Evolutionary conservation across 139 green algal species (phyloP).

Genomic region (Coelastrella sp.): DNA sequence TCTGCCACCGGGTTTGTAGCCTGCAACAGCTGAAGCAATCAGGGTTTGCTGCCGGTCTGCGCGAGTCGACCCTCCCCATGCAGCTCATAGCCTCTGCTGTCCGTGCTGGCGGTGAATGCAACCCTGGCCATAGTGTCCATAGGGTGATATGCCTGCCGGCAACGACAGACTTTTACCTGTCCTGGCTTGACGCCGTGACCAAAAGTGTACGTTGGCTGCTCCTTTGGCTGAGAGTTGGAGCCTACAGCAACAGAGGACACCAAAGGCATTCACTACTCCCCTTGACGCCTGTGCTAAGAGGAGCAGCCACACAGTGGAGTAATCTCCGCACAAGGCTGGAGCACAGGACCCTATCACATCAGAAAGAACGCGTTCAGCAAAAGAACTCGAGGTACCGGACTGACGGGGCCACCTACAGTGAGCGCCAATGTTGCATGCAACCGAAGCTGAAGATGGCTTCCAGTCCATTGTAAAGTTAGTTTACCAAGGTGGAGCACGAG

Average conservation of each 20-base stretch:
- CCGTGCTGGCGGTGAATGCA: too few species aligned
- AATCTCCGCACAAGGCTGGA: too few species aligned
- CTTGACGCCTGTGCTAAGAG: too few species aligned
- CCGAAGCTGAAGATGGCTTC: not conserved
- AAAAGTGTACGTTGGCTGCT: constrained; percentile 2
- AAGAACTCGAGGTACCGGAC: not conserved
- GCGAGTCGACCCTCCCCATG: too few species aligned
- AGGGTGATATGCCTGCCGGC: not conserved
- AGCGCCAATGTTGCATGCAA: not conserved
- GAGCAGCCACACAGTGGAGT: too few species aligned
- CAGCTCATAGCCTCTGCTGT: too few species aligned
- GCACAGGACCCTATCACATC: too few species aligned
- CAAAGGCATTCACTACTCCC: too few species aligned
- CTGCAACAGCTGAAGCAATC: too few species aligned
- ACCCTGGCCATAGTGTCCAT: too few species aligned
- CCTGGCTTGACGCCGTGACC: not conserved
- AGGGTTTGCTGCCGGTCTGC: too few species aligned
- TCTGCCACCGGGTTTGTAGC: not conserved
- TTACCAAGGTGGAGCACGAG: not conserved
- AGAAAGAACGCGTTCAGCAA: too few species aligned
- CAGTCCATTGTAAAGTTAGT: not conserved
- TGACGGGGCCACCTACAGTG: not conserved
- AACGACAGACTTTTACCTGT: not conserved
- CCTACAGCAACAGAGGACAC: not conserved
- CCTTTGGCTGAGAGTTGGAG: not conserved